Percentiles rank a stretch among this genome's conserved stretches.
phyloP scores from a whole-genome alignment of 2,329 filamentous ascomycete genomes.

The Aureobasidium pullulans region DNA sequence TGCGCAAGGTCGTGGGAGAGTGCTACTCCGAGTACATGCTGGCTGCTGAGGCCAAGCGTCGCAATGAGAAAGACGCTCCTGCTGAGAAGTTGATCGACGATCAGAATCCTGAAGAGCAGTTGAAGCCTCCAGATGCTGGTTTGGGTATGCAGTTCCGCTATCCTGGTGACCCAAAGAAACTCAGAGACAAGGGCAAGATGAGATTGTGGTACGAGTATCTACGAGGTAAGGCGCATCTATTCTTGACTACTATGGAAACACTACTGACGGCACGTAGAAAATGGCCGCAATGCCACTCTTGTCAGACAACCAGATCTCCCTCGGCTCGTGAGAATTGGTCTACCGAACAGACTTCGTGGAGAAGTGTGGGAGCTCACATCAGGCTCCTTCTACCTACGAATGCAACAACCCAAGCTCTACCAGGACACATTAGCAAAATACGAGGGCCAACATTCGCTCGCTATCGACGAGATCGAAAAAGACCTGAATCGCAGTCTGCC shows the following conservation, averaged over 20 bases:
- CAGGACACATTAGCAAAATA: slow-evolving; percentile 77
- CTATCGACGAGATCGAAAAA: slow-evolving; percentile 98
- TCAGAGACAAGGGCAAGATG: slow-evolving; percentile 95
- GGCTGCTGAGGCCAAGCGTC: slow-evolving; percentile 44
- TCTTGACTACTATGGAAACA: not conserved
- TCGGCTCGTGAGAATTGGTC: slow-evolving; percentile 88
- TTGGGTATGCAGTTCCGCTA: slow-evolving; percentile 90
- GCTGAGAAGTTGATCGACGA: slow-evolving; percentile 40
- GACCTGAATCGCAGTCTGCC: slow-evolving; percentile 93
- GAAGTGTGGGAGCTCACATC: slow-evolving; percentile 96
- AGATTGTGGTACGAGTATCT: slow-evolving; percentile 95
- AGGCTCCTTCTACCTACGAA: slow-evolving; percentile 78
- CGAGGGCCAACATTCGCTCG: slow-evolving; percentile 78
- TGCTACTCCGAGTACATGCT: slow-evolving; percentile 82
- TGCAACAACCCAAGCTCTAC: slow-evolving; percentile 80
- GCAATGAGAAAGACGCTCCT: slow-evolving; percentile 23
- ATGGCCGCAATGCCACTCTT: slow-evolving; percentile 84
- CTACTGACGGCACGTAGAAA: slow-evolving; percentile 49
- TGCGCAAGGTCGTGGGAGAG: slow-evolving; percentile 70
- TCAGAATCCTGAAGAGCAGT: slow-evolving; percentile 11
- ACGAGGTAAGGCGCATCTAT: slow-evolving; percentile 32
- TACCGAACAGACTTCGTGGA: slow-evolving; percentile 85
- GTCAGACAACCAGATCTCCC: slow-evolving; percentile 96
- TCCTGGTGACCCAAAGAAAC: slow-evolving; percentile 87
- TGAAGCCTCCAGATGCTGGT: slow-evolving; percentile 75